phyloP scores from a whole-genome alignment of 1,284 basidiomycete species.

The Pseudozyma pruni region DNA sequence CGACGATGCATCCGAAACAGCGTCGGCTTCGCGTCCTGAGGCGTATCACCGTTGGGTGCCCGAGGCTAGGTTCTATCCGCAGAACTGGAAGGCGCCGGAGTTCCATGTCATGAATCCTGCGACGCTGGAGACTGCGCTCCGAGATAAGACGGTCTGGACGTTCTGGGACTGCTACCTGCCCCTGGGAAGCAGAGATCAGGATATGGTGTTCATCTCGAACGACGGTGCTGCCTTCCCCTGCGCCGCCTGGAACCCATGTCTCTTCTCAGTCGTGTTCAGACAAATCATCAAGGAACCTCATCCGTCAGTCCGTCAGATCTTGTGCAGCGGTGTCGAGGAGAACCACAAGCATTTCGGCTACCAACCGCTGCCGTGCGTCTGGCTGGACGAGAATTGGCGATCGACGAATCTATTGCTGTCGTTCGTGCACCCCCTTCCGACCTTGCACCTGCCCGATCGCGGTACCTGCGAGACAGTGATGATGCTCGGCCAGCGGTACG shows the following conservation, averaged over 20 bases:
- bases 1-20: conserved; percentile 10
- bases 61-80: conserved; percentile 16
- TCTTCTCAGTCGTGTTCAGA: conserved; percentile 34
- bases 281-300: conserved; percentile 25
- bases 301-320: conserved; percentile 9
- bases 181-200: conserved; percentile 43
- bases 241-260: conserved; percentile 44
- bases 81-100: conserved; percentile 23
- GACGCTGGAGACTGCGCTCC: conserved; percentile 18
- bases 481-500: conserved; percentile 30
- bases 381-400: conserved; percentile 43
- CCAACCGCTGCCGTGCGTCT: conserved; percentile 27
- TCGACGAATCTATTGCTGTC: conserved; percentile 39
- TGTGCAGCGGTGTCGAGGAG: conserved; percentile 20
- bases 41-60: conserved; percentile 9
- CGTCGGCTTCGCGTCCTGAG: conserved; percentile 5
- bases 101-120: conserved; percentile 40
- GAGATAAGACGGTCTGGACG: conserved; percentile 40
- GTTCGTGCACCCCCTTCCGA: conserved; percentile 47
- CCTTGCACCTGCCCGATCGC: conserved; percentile 36
- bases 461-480: conserved; percentile 24
- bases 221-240: conserved; percentile 44
- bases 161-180: conserved; percentile 53
- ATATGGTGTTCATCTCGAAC: conserved; percentile 38
- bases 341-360: conserved; percentile 30